phyloP scores from a whole-genome alignment of 176 grass and related monocot species.

The Juncus effusus region DNA sequence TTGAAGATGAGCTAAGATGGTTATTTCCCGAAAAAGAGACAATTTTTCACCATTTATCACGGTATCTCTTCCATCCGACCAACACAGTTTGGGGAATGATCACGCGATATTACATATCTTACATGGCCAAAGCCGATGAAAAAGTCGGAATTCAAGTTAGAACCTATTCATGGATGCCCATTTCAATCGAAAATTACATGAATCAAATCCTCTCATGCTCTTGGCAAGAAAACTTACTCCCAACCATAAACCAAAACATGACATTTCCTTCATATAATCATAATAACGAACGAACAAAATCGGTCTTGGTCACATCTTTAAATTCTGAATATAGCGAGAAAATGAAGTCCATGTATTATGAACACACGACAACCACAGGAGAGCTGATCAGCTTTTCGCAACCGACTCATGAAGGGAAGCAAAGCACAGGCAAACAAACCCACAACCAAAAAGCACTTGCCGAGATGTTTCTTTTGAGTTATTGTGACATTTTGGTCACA shows the following conservation, averaged over 20 bases:
- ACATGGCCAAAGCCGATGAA: constrained; percentile 31
- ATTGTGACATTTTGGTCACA: constrained; percentile 57
- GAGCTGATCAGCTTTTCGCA: constrained; percentile 43
- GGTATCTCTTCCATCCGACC: constrained; percentile 45
- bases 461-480: constrained; percentile 80
- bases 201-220: constrained; percentile 58
- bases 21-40: constrained; percentile 51
- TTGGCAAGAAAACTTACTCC: constrained; percentile 31
- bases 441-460: constrained; percentile 78
- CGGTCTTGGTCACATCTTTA: constrained; percentile 54
- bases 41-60: constrained; percentile 34
- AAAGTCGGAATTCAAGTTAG: constrained; percentile 62
- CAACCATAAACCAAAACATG: constrained; percentile 2
- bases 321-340: constrained; percentile 51
- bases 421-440: constrained; percentile 40
- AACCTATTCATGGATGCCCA: constrained; percentile 33
- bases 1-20: constrained; percentile 37
- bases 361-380: constrained; percentile 40
- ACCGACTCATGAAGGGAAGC: constrained; percentile 27
- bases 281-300: constrained; percentile 28
- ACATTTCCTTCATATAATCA: background rate
- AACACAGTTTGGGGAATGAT: constrained; percentile 45
- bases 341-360: constrained; percentile 41
- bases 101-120: constrained; percentile 34
- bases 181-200: constrained; percentile 41